Evolutionary conservation across 306 rosid species (phyloP), one percentile per base, ranked within the genome.

Genomic region (Sphenostylis stenocarpa): DNA sequence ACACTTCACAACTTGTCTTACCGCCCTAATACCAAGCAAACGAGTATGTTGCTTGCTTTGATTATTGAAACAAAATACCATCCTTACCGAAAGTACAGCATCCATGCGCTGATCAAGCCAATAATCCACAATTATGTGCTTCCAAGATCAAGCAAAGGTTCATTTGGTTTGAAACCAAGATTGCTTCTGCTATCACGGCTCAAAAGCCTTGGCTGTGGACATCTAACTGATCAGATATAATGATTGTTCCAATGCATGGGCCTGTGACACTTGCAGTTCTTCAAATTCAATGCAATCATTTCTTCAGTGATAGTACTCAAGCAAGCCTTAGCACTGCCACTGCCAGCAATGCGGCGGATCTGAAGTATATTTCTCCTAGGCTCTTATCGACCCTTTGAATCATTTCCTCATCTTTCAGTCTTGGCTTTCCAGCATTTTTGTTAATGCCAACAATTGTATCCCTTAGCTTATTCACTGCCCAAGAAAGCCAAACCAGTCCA

Each of bases 401-500:
- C 64, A 88, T 82, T 62, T 89, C 93, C 61, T 90, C 93, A 49
- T 92, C 98, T 72, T 81, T 86, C 81, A 77, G 62, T 26, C 79
- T 83, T 45, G 60, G 71, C 83, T 89, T 95, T 52, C 88, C 89
- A 2, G 85, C 65, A 73, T 89, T 88, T 87, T 85, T 92, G 84
- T 81, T 83, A 72, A 69, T 70, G 49, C 78, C 65, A n/a, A 89
- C 72, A 67, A 92, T 71, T 13, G 94, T 83, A 77, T 82, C 86
- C 81, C 97, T 83, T 81, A 90, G 88, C 71, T 83, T 85, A 68
- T 86, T 88, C 72, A 95, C 91, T 52, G 90, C 88, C 83, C 91
- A 84, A 24, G 98, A 92, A 34, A 95, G 93, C 99, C 99, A 95
- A 78, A 95, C 86, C 72, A 95, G 81, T 21, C 97, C 97, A 13